Evolutionary conservation across 139 green algal species (phyloP).

Genomic region (Gonium pectorale): DNA sequence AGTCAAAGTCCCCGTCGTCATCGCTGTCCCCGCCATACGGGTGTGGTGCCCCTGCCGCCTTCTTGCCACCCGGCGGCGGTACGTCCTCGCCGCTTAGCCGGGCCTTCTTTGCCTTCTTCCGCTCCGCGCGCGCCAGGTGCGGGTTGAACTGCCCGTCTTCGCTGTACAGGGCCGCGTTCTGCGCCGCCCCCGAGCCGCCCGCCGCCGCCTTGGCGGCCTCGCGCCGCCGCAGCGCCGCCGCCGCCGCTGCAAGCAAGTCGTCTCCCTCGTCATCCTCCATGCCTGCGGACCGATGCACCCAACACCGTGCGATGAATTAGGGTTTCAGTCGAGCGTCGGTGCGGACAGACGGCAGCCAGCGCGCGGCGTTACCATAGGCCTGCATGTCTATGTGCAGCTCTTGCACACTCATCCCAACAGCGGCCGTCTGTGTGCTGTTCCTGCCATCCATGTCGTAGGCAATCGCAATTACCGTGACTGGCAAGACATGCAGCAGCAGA

Average conservation of each 20-base stretch:
- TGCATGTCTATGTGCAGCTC: too few species aligned
- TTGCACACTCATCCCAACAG: too few species aligned
- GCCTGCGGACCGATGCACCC: not conserved
- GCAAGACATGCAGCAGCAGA: too few species aligned
- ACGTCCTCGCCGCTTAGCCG: slow-evolving; percentile 18
- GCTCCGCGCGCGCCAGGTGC: slow-evolving; percentile 62
- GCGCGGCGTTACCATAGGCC: too few species aligned
- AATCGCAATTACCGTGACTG: too few species aligned
- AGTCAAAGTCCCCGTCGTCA: slow-evolving; percentile 58
- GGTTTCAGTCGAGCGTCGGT: too few species aligned
- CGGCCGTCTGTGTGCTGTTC: too few species aligned
- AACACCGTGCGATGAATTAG: too few species aligned
- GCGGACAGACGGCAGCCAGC: too few species aligned
- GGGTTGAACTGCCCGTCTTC: slow-evolving; percentile 90
- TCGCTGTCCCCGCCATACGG: slow-evolving; percentile 48
- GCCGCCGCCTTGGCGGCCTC: slow-evolving; percentile 27
- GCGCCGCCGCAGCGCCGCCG: slow-evolving; percentile 26
- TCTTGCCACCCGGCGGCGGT: not conserved
- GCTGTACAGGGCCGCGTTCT: slow-evolving; percentile 78
- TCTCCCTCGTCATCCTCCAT: slow-evolving; percentile 60
- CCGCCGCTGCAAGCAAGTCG: slow-evolving; percentile 47
- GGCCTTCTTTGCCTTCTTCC: slow-evolving; percentile 68
- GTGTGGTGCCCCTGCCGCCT: slow-evolving; percentile 56
- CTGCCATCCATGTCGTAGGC: too few species aligned
- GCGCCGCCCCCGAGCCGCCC: slow-evolving; percentile 10